Base-by-base conservation (phyloP, 1,284 basidiomycete genomes). In the Apiotrichum montevideense region DNA sequence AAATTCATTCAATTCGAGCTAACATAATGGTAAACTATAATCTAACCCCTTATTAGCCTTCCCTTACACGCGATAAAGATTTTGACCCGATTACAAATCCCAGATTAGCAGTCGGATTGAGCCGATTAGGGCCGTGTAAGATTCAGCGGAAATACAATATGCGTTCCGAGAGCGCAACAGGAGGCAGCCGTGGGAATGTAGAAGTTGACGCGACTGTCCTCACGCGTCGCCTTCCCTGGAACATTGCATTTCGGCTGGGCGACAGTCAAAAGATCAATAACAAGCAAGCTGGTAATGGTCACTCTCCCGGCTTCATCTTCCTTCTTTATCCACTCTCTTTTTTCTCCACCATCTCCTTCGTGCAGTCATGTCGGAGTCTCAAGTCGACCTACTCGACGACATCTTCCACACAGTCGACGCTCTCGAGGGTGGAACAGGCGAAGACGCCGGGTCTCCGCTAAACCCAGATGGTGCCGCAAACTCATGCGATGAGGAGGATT, bases 401-500 rank as follows among this genome's bases (percentile, higher is more conserved):
- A 63, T 63, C 33, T 59, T 63, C 35, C 56, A 56, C 21, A 35
- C 33, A 7, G 62, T 63, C 33, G 56, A 58, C 35, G 60, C 60
- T 3, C 21, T 13, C 46, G 60, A 62, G 44, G 57, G 13, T 10
- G 43, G 32, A 15, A 15, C 42, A 7, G 13, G 15, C 6, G 5
- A 5, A 21, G 32, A 11, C 45, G 7, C 10, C 46, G 14, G 4
- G 3, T 7, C 29, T 11, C 29, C 6, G 4, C 4, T 15, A 14
- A 35, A 47, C 46, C 34, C 46, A 5, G 61, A 56, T 35, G 46
- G 32, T 9, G 61, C 51, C 4, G 55, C 54, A 15, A 56, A 60
- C 52, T 63, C 62, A 39, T 63, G 62, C 54, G 58, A 59, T 34
- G 61, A 63, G 35, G 55, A 58, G 5, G 61, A 63, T 42, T 46